Conservation (phyloP, 2,329 filamentous ascomycete genomes). For the Annulohypoxylon truncatum region DNA sequence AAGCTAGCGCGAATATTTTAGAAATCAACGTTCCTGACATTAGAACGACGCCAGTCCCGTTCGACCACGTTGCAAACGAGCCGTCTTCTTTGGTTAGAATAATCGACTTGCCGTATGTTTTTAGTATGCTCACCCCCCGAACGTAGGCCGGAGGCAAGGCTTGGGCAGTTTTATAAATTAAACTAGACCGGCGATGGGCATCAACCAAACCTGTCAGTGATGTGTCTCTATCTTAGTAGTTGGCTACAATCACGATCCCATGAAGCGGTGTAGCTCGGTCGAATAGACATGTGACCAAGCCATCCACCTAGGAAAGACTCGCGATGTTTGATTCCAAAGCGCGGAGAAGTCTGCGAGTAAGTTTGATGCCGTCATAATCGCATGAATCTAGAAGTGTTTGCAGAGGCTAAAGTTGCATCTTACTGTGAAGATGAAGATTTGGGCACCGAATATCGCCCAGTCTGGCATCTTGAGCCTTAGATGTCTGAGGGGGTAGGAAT, state of each 20-base stretch:
- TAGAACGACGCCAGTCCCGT: constrained; percentile 31
- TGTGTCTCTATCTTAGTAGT: constrained; percentile 37
- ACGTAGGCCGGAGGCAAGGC: not conserved
- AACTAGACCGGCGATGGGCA: constrained; percentile 38
- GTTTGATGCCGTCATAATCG: constrained; percentile 38
- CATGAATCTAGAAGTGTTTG: constrained; percentile 21
- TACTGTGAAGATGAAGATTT: constrained; percentile 12
- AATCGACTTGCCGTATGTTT: not conserved
- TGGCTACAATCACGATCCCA: constrained; percentile 10
- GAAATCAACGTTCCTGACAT: constrained; percentile 24
- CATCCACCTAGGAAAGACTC: constrained; percentile 24
- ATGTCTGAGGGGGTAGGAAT: constrained; percentile 18
- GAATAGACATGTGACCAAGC: constrained; percentile 3
- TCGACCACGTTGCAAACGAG: constrained; percentile 37
- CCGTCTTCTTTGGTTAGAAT: constrained; percentile 25
- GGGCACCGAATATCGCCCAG: constrained; percentile 18
- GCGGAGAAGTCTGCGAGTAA: constrained; percentile 14
- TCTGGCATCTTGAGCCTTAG: constrained; percentile 16
- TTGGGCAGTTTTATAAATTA: constrained; percentile 36
- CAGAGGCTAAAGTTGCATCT: constrained; percentile 28
- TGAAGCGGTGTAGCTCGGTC: constrained; percentile 35
- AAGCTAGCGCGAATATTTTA: constrained; percentile 30
- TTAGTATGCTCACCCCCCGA: constrained; percentile 14
- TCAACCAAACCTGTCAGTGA: constrained; percentile 26
- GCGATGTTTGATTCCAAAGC: constrained; percentile 6